Percentiles rank a stretch among this genome's conserved stretches.
phyloP scores from a whole-genome alignment of 805 yeast species.

The Zygotorulaspora danielsina region DNA sequence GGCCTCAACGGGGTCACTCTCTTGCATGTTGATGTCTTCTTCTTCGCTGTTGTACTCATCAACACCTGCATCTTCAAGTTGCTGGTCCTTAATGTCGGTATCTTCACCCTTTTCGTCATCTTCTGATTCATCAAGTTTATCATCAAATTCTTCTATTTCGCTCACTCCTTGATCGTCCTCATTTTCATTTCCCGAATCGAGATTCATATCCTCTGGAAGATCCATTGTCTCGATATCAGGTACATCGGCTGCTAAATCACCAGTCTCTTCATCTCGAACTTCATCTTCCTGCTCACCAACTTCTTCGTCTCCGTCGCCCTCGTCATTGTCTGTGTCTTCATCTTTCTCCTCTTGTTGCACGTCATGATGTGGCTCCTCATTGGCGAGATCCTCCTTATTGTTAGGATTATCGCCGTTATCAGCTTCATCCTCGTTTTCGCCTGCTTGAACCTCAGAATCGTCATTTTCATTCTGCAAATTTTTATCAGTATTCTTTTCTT shows the following conservation, averaged over 20 bases:
- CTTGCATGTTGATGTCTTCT: constrained; percentile 31
- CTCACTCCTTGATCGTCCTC: constrained; percentile 41
- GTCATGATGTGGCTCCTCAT: constrained; percentile 37
- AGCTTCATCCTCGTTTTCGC: constrained; percentile 35
- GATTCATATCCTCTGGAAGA: constrained; percentile 84
- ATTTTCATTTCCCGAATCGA: constrained; percentile 74
- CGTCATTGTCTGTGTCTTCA: constrained; percentile 51
- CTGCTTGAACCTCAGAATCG: constrained; percentile 41
- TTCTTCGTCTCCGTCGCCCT: constrained; percentile 61
- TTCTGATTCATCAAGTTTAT: constrained; percentile 80
- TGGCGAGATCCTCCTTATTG: constrained; percentile 31
- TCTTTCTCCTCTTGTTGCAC: constrained; percentile 37
- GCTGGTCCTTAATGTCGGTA: constrained; percentile 36
- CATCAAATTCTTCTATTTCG: constrained; percentile 35
- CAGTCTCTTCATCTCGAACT: constrained; percentile 62
- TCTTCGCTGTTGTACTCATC: constrained; percentile 35
- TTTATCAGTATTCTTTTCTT: constrained; percentile 78
- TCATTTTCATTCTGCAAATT: constrained; percentile 54
- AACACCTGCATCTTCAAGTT: constrained; percentile 41
- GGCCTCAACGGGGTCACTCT: constrained; percentile 31
- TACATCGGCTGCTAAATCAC: constrained; percentile 65
- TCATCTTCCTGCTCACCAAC: constrained; percentile 82
- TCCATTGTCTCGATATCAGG: constrained; percentile 86
- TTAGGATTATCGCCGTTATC: constrained; percentile 38
- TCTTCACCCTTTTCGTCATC: constrained; percentile 75